Evolutionary conservation across 352 stramenopile species (phyloP), one percentile per base, ranked within the genome.

Genomic region (Phytopythium cucurbitacearum): DNA sequence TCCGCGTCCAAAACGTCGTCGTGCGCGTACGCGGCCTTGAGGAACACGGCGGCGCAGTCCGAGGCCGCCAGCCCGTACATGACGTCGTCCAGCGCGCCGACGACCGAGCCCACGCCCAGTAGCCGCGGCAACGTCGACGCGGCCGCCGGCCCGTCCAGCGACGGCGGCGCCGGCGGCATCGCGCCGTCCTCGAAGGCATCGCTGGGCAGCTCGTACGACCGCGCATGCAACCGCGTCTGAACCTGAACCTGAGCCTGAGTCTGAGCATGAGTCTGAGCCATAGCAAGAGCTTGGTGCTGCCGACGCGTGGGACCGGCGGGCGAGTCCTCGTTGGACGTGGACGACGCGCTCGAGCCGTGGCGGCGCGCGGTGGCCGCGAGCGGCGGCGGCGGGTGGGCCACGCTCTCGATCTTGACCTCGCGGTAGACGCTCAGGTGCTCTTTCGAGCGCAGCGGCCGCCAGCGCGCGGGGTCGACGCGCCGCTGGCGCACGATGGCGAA

Each of bases 11-110:
- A 51, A n/a, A 81, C 59, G 52, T 85, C 71, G 21, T 73, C 57
- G 32, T 75, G 62, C 3, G 60, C 62, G 36, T 71, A 69, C 4
- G 64, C 69, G 40, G 71, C 68, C 57, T 83, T 78, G 39, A 87
- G 64, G n/a, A 69, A 65, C 69, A 87, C 78, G 47, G 71, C 71
- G 15, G 74, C 73, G 50, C 68, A 74, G 51, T 80, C 78, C 7
- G 69, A 60, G 12, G 78, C 78, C 8, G 78, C 73, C 1, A 80
- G 51, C 33, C 73, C 69, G 48, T 87, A 77, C 60, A 87, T 75
- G 56, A 87, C 65, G 55, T 87, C 76, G 40, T 87, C 73, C 1
- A 87, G 59, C 0, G 60, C 66, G 15, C 73, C 69, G 3, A 70
- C 15, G 41, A 85, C 69, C 13, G 48, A 62, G 1, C 76, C 76